These are phyloP conservation scores for Penicillium sp. DNA, from an alignment of 2,329 filamentous ascomycete genomes.

Conservation along the genomic window DNA sequence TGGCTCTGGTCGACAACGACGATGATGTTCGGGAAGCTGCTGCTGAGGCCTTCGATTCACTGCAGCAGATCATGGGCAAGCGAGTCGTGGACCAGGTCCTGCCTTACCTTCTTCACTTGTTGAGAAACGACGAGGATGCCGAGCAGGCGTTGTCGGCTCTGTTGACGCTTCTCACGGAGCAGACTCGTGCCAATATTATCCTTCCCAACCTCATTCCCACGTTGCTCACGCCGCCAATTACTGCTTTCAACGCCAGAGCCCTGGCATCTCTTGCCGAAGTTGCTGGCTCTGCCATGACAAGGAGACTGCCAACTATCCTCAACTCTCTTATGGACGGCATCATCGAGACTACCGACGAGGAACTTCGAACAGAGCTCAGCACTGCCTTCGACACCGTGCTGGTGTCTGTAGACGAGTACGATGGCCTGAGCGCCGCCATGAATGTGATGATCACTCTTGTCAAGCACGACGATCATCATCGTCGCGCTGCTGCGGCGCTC, in stretches of 20 bases:
- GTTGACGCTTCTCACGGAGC: constrained; percentile 85
- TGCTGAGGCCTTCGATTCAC: constrained; percentile 89
- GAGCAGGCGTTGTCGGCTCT: constrained; percentile 88
- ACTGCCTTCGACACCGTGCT: constrained; percentile 80
- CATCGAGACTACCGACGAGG: constrained; percentile 62
- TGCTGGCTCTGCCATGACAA: constrained; percentile 80
- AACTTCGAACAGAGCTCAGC: constrained; percentile 63
- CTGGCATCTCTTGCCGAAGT: constrained; percentile 88
- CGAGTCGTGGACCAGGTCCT: constrained; percentile 89
- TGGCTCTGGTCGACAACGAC: constrained; percentile 81
- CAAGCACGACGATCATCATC: constrained; percentile 86
- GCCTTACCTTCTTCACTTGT: constrained; percentile 79
- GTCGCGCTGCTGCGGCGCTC: constrained; percentile 65
- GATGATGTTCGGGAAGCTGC: constrained; percentile 87
- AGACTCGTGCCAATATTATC: constrained; percentile 89
- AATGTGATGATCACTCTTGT: constrained; percentile 77
- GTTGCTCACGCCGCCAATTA: constrained; percentile 78
- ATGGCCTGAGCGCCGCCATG: constrained; percentile 92
- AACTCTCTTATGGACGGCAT: constrained; percentile 93
- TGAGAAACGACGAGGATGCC: constrained; percentile 75
- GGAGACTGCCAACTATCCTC: constrained; percentile 78
- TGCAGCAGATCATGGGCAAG: constrained; percentile 91
- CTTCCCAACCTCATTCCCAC: constrained; percentile 92
- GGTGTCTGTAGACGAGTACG: constrained; percentile 86
- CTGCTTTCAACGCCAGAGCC: constrained; percentile 87